Evolutionary conservation across 176 grass and related monocot genomes (phyloP).

Genomic region (Avena sativa): DNA sequence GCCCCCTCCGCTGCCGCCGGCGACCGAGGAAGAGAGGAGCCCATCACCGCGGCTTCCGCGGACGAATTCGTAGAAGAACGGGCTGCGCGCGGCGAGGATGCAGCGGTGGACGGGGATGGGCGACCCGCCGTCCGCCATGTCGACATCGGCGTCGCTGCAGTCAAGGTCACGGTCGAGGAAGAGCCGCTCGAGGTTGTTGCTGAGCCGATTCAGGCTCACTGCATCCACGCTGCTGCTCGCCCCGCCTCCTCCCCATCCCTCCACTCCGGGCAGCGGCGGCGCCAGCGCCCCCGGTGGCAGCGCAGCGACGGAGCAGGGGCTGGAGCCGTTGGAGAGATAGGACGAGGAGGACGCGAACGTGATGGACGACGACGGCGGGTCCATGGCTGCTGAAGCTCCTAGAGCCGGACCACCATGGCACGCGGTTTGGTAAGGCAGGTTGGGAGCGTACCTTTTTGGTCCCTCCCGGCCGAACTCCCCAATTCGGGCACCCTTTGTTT

Average conservation of each 20-base stretch:
- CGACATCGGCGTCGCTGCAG: slow-evolving; percentile 89
- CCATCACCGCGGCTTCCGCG: slow-evolving; percentile 33
- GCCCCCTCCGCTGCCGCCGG: not conserved
- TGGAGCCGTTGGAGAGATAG: slow-evolving; percentile 70
- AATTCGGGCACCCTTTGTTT: slow-evolving; percentile 3
- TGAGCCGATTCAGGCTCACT: slow-evolving; percentile 75
- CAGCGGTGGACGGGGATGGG: slow-evolving; percentile 87
- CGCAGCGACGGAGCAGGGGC: slow-evolving; percentile 42
- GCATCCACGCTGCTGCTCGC: slow-evolving; percentile 54
- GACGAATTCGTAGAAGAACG: slow-evolving; percentile 72
- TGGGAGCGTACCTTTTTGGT: slow-evolving; percentile 36
- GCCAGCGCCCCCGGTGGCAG: slow-evolving; percentile 23
- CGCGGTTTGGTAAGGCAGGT: slow-evolving; percentile 24
- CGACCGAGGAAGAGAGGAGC: not conserved
- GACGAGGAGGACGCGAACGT: slow-evolving; percentile 71
- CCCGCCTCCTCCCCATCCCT: slow-evolving; percentile 21
- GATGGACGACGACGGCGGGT: slow-evolving; percentile 68
- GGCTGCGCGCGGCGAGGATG: slow-evolving; percentile 81
- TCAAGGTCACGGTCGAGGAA: slow-evolving; percentile 69
- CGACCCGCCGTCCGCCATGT: slow-evolving; percentile 59
- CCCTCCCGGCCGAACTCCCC: slow-evolving; percentile 16
- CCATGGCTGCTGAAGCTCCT: slow-evolving; percentile 44
- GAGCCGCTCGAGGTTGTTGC: slow-evolving; percentile 79
- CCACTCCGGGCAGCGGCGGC: slow-evolving; percentile 24
- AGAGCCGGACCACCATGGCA: slow-evolving; percentile 45